Conservation (phyloP, 139 green algal genomes). For the Chlamydomonas urium region DNA sequence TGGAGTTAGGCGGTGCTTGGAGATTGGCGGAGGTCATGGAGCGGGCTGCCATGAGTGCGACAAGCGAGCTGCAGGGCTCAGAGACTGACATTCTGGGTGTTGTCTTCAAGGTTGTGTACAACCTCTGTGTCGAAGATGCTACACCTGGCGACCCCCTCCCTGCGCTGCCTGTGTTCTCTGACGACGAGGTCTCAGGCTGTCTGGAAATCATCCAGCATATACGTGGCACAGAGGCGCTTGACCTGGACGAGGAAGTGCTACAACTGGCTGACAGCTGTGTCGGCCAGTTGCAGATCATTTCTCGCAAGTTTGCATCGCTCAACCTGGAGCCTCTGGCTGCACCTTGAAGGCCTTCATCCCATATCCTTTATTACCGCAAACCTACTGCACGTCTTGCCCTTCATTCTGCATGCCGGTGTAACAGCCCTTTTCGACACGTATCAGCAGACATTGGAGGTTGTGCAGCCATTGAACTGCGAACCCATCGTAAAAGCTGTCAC, state of each 20-base stretch:
- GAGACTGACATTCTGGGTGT: constrained; percentile 35
- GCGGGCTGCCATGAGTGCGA: too few relatives aligned
- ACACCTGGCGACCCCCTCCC: background rate
- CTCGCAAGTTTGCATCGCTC: background rate
- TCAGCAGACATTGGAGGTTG: too few relatives aligned
- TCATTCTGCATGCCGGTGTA: too few relatives aligned
- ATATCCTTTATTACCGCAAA: too few relatives aligned
- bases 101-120: constrained; percentile 47
- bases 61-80: too few relatives aligned
- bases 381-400: too few relatives aligned
- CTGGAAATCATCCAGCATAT: constrained; percentile 11
- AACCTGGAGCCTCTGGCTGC: constrained; percentile 9
- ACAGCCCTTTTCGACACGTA: too few relatives aligned
- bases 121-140: constrained; percentile 30
- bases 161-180: background rate
- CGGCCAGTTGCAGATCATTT: background rate
- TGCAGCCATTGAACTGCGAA: too few relatives aligned
- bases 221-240: background rate
- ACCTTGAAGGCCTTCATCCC: too few relatives aligned
- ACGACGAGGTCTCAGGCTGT: constrained; percentile 6
- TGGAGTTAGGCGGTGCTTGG: too few relatives aligned
- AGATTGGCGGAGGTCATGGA: too few relatives aligned
- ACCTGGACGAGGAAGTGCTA: background rate
- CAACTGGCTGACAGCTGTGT: background rate
- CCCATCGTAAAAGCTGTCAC: too few relatives aligned